A percentile compares a stretch with the other conserved stretches of the same genome.
Conservation (phyloP, 2,329 filamentous ascomycete genomes). For the Herpotrichia juniperi region DNA sequence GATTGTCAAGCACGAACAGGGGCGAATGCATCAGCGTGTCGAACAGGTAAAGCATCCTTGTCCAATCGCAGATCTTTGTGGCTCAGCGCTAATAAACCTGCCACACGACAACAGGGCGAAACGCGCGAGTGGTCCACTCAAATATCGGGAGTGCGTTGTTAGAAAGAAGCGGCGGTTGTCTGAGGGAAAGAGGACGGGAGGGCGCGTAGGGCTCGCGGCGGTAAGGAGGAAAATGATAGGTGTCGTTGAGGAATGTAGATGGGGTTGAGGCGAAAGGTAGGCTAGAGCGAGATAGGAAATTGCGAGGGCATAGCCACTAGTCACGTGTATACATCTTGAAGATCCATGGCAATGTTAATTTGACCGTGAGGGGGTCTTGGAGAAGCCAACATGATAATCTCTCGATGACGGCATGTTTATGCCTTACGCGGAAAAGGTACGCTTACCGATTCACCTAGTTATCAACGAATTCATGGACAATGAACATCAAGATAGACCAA, state of each 20-base stretch:
- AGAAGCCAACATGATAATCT: no score
- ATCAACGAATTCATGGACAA: no score
- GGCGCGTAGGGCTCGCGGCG: no score
- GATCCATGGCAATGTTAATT: no score
- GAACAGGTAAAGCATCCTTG: conserved; percentile 15
- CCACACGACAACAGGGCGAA: conserved; percentile 38
- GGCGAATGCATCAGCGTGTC: conserved; percentile 19
- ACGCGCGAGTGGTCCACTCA: conserved; percentile 26
- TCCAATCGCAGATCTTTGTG: conserved; percentile 29
- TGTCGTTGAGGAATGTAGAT: neutral
- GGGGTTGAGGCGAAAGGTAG: no score
- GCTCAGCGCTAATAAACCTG: conserved; percentile 38
- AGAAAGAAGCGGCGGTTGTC: neutral
- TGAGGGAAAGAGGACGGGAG: neutral
- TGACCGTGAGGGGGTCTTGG: neutral
- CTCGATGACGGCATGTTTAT: no score
- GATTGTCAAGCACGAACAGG: conserved; percentile 23
- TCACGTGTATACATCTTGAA: neutral
- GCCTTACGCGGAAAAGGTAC: no score
- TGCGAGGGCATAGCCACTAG: neutral
- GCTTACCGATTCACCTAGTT: no score
- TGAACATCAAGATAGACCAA: no score
- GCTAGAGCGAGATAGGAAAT: neutral
- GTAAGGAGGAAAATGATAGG: no score
- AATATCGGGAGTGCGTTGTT: neutral